A percentile compares a stretch with the other conserved stretches of the same genome.
phyloP scores from a whole-genome alignment of 2,329 filamentous ascomycete species.

The Cercospora brassicicola region DNA sequence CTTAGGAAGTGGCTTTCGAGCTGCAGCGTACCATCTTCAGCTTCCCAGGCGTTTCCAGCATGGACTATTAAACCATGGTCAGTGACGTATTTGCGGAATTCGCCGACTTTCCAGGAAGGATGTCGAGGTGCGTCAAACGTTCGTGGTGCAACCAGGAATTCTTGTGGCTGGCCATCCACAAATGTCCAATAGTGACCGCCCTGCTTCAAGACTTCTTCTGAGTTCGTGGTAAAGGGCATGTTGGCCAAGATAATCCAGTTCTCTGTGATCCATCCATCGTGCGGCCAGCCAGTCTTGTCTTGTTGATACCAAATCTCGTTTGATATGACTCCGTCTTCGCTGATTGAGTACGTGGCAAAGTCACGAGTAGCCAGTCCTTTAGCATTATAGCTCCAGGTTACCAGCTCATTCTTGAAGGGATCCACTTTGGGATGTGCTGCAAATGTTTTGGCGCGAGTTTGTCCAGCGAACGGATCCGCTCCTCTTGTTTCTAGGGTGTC shows the following conservation, averaged over 20 bases:
- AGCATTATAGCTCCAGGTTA: not conserved
- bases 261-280: not conserved
- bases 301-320: not conserved
- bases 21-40: not conserved
- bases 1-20: not conserved
- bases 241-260: not conserved
- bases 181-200: not conserved
- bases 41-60: not conserved
- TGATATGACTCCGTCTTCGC: not conserved
- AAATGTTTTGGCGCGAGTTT: not conserved
- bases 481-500: not conserved
- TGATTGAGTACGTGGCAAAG: not conserved
- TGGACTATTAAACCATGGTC: not conserved
- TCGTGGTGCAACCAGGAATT: not conserved
- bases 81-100: not conserved
- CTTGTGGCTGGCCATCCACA: not conserved
- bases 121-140: not conserved
- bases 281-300: not conserved
- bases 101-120: not conserved
- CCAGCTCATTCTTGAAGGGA: not conserved
- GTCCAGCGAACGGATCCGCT: not conserved
- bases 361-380: not conserved
- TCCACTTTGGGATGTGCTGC: not conserved
- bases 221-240: not conserved
- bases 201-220: not conserved